phyloP scores from a whole-genome alignment of 306 rosid species.

The Gastrolobium villosum region DNA sequence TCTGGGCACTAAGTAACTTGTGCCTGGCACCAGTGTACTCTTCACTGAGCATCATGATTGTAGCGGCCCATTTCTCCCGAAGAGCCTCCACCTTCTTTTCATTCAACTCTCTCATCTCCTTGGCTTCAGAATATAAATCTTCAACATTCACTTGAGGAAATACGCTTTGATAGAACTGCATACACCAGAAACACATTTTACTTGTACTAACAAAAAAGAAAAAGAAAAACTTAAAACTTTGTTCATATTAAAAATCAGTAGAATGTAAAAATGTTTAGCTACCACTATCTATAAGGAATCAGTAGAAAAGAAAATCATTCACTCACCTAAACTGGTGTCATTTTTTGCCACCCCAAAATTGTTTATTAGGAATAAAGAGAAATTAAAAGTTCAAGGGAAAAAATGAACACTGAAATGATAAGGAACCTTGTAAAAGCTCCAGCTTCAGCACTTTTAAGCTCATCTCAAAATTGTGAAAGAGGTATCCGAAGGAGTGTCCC shows the following conservation, averaged over 20 bases:
- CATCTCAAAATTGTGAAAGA: background rate
- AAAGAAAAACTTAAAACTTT: background rate
- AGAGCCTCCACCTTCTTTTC: constrained; percentile 41
- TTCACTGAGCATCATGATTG: constrained; percentile 39
- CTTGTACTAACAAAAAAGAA: background rate
- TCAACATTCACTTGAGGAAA: background rate
- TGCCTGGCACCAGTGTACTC: constrained; percentile 24
- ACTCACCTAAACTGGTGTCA: too few relatives aligned
- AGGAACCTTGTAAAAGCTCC: background rate
- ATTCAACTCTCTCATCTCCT: constrained; percentile 26
- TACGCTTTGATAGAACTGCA: background rate
- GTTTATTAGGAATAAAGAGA: background rate
- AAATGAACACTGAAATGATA: background rate
- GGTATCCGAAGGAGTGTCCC: too few relatives aligned
- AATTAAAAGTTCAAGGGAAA: background rate
- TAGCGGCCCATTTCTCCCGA: constrained; percentile 16
- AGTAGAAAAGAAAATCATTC: background rate
- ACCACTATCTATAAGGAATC: background rate
- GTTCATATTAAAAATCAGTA: background rate
- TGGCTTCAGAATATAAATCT: background rate
- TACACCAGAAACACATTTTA: background rate
- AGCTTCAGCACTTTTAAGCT: background rate
- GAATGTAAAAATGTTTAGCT: background rate
- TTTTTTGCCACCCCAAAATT: background rate
- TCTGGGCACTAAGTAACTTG: constrained; percentile 26